These are phyloP conservation scores for Trametes polyzona DNA, from an alignment of 1,284 basidiomycete genomes.

Conservation along the genomic window DNA sequence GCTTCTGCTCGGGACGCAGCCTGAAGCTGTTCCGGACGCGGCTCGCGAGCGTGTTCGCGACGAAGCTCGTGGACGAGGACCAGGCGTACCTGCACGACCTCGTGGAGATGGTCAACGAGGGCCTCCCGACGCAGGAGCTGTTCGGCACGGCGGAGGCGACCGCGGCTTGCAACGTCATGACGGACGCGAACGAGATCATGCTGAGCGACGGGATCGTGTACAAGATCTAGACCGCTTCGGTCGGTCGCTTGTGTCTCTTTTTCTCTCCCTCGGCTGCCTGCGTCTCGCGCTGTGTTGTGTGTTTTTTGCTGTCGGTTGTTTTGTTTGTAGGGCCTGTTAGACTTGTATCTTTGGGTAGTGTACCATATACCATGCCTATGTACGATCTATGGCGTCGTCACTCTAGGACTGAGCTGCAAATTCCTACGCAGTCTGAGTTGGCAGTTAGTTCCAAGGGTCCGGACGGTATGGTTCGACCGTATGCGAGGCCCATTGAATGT, in stretches of 20 bases:
- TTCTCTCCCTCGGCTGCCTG: neutral
- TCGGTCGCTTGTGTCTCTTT: neutral
- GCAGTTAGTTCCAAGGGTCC: no score
- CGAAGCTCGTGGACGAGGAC: conserved; percentile 74
- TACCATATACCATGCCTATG: neutral
- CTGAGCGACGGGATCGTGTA: conserved; percentile 82
- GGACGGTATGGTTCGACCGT: no score
- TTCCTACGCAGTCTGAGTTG: no score
- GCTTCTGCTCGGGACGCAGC: conserved; percentile 46
- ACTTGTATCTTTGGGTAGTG: neutral
- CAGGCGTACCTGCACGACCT: conserved; percentile 74
- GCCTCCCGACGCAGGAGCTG: conserved; percentile 65
- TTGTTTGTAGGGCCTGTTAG: no score
- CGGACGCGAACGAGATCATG: conserved; percentile 87
- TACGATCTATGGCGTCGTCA: neutral
- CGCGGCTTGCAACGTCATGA: conserved; percentile 78
- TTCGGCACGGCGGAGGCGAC: conserved; percentile 86
- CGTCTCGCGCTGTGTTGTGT: neutral
- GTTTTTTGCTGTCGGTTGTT: neutral
- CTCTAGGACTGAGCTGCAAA: no score
- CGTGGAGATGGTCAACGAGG: conserved; percentile 81
- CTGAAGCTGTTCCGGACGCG: conserved; percentile 78
- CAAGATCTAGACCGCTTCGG: conserved; percentile 51
- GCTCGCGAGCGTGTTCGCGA: conserved; percentile 73
- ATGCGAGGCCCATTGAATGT: no score